A percentile compares a stretch with the other conserved stretches of the same genome.
These are phyloP conservation scores for Scedosporium apiospermum DNA, from an alignment of 2,329 filamentous ascomycete species.

Conservation along the genomic window DNA sequence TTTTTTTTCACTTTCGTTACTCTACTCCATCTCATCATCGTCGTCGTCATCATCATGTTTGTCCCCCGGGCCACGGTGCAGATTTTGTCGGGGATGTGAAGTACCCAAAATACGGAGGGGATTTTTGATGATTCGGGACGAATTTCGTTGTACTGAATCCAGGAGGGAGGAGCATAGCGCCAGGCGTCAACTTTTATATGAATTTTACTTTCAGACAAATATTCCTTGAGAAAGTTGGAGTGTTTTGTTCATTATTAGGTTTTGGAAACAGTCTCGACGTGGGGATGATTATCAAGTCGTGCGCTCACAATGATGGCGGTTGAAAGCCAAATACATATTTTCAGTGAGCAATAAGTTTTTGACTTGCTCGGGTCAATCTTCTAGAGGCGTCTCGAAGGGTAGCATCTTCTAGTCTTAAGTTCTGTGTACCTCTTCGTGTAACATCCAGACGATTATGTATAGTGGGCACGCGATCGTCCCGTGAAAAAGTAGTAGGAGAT, in stretches of 20 bases:
- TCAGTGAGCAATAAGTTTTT: too few relatives aligned
- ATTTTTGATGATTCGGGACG: neutral
- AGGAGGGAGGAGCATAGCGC: slow-evolving; percentile 1
- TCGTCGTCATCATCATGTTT: neutral
- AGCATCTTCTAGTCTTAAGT: too few relatives aligned
- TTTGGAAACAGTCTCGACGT: too few relatives aligned
- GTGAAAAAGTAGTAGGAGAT: neutral
- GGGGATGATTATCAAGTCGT: too few relatives aligned
- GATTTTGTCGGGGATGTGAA: neutral
- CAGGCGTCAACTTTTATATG: neutral
- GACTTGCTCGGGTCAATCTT: too few relatives aligned
- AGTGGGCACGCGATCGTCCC: neutral
- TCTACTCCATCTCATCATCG: neutral
- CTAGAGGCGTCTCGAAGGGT: too few relatives aligned
- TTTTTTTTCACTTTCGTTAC: neutral
- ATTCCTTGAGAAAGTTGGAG: too few relatives aligned
- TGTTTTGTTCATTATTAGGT: neutral
- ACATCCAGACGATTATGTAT: neutral
- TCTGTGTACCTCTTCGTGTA: neutral
- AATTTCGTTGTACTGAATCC: neutral
- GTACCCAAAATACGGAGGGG: neutral
- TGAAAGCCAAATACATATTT: too few relatives aligned
- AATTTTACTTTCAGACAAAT: neutral
- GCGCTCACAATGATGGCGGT: too few relatives aligned
- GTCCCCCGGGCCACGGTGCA: neutral